These are phyloP conservation scores for Bipolaris victoriae DNA, from an alignment of 2,329 filamentous ascomycete species.

Conservation along the genomic window DNA sequence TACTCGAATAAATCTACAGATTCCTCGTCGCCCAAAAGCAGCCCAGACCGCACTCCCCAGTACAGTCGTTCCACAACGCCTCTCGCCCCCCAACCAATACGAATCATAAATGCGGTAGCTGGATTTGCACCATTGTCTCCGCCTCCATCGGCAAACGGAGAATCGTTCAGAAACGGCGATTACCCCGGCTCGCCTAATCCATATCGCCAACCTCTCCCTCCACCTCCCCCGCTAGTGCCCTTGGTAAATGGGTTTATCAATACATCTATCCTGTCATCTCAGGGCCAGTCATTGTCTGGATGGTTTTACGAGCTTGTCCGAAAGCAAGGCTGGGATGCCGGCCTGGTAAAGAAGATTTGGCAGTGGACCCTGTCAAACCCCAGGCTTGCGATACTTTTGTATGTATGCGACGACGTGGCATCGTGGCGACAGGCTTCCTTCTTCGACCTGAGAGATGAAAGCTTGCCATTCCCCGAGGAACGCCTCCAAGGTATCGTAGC, in stretches of 20 bases:
- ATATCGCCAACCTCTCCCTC: slow-evolving; percentile 38
- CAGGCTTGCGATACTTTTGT: slow-evolving; percentile 46
- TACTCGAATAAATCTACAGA: slow-evolving; percentile 39
- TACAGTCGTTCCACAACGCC: slow-evolving; percentile 48
- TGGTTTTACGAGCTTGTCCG: slow-evolving; percentile 47
- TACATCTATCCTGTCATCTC: slow-evolving; percentile 42
- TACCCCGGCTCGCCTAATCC: slow-evolving; percentile 45
- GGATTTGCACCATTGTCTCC: slow-evolving; percentile 47
- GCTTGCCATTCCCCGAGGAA: slow-evolving; percentile 47
- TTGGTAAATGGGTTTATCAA: slow-evolving; percentile 48
- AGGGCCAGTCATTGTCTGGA: slow-evolving; percentile 46
- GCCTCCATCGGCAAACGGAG: slow-evolving; percentile 35
- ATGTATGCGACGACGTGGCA: slow-evolving; percentile 49
- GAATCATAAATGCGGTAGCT: slow-evolving; percentile 41
- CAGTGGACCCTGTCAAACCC: slow-evolving; percentile 51
- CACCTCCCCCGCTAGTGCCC: slow-evolving; percentile 32
- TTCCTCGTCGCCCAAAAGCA: slow-evolving; percentile 45
- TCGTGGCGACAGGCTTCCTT: slow-evolving; percentile 48
- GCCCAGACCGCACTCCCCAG: slow-evolving; percentile 46
- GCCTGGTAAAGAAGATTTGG: slow-evolving; percentile 46
- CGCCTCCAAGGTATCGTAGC: slow-evolving; percentile 48
- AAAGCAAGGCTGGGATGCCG: slow-evolving; percentile 45
- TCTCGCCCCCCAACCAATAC: slow-evolving; percentile 46
- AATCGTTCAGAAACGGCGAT: slow-evolving; percentile 37
- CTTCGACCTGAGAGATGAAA: slow-evolving; percentile 48